Percentiles rank a stretch among this genome's conserved stretches.
Conservation (phyloP, 768 basidiomycete species). For the Auricularia cornea region DNA sequence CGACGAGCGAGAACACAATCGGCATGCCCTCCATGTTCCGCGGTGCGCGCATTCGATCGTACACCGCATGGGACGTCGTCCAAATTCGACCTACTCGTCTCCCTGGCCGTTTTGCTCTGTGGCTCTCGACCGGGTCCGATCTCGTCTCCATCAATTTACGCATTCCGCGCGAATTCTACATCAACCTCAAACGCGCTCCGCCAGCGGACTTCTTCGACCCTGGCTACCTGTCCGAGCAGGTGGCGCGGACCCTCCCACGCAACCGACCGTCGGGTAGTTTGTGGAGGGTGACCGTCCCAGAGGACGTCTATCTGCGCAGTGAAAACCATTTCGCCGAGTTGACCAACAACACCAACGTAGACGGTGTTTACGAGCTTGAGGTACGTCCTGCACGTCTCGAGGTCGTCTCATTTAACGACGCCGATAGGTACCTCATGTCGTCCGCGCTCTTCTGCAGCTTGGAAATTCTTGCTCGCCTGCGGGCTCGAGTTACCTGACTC, state of each 20-base stretch:
- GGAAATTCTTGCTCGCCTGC: slow-evolving; percentile 75
- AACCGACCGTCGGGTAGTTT: slow-evolving; percentile 69
- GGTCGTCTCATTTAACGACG: not conserved
- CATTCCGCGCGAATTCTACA: slow-evolving; percentile 86
- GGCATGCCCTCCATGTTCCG: slow-evolving; percentile 70
- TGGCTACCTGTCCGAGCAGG: slow-evolving; percentile 65
- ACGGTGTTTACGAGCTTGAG: slow-evolving; percentile 91
- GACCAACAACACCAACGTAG: slow-evolving; percentile 88
- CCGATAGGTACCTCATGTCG: slow-evolving; percentile 65
- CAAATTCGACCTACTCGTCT: slow-evolving; percentile 75
- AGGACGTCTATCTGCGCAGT: slow-evolving; percentile 74
- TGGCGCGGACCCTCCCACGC: slow-evolving; percentile 70
- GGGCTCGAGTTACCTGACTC: slow-evolving; percentile 50
- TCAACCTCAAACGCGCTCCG: slow-evolving; percentile 72
- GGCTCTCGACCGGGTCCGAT: slow-evolving; percentile 76
- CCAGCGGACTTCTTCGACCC: slow-evolving; percentile 59
- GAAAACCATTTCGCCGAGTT: slow-evolving; percentile 89
- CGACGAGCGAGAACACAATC: slow-evolving; percentile 16
- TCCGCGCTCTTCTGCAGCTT: slow-evolving; percentile 73
- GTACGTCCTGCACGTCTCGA: slow-evolving; percentile 30
- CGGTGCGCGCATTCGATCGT: slow-evolving; percentile 39
- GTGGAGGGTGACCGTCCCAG: slow-evolving; percentile 74
- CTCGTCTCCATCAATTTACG: slow-evolving; percentile 75
- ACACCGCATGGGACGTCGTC: slow-evolving; percentile 76
- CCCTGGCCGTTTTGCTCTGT: slow-evolving; percentile 77